Evolutionary conservation across 148 eudicot genomes (phyloP).

Genomic region (Rhododendron griersonianum): DNA sequence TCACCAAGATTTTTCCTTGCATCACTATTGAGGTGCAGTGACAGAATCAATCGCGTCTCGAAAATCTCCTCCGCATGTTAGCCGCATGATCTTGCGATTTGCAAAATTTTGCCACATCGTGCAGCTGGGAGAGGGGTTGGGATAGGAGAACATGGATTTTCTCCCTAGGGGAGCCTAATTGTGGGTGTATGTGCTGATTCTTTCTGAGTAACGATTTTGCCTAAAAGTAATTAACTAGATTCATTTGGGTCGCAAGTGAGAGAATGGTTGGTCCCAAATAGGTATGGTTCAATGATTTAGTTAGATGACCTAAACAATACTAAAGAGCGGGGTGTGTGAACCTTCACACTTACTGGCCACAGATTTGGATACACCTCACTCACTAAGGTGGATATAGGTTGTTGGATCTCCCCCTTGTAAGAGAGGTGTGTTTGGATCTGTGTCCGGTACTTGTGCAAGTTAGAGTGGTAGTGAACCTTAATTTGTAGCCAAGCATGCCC

Average conservation of each 20-base stretch:
- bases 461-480: background rate
- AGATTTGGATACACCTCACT: background rate
- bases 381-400: background rate
- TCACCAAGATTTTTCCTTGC: slow-evolving; percentile 3
- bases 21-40: background rate
- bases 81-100: background rate
- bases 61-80: background rate
- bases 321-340: background rate
- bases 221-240: background rate
- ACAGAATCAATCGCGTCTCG: background rate
- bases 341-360: background rate
- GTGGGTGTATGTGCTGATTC: background rate
- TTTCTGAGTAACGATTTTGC: background rate
- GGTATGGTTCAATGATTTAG: background rate
- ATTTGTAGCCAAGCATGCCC: background rate
- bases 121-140: background rate
- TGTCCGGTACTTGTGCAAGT: background rate
- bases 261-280: background rate
- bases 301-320: background rate
- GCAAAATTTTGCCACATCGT: background rate
- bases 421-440: background rate
- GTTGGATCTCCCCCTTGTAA: background rate
- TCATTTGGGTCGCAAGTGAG: background rate
- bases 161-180: background rate
- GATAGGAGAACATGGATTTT: background rate